Conservation (phyloP, 1,139 yeast species). For the Yamadazyma atlantica region DNA sequence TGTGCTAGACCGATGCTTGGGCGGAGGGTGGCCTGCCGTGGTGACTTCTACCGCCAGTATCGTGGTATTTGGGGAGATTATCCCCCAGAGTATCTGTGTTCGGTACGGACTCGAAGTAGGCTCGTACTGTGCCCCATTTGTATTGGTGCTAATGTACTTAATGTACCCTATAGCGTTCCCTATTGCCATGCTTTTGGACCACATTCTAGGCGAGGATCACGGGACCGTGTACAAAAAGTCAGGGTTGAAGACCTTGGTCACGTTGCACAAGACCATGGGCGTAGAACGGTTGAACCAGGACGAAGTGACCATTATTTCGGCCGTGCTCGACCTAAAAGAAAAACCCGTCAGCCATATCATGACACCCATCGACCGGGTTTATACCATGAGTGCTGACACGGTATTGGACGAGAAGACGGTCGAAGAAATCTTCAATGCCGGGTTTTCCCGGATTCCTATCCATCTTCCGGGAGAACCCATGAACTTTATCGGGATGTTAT, state of each 20-base stretch:
- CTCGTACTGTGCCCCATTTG: conserved; percentile 88
- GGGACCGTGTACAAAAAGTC: conserved; percentile 93
- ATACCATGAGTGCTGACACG: conserved; percentile 82
- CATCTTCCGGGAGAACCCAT: conserved; percentile 86
- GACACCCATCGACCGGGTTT: conserved; percentile 94
- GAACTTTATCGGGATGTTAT: conserved; percentile 92
- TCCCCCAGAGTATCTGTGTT: conserved; percentile 92
- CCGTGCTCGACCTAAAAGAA: conserved; percentile 91
- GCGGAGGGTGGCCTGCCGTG: conserved; percentile 98
- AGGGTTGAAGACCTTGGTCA: conserved; percentile 90
- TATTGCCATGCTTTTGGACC: conserved; percentile 76
- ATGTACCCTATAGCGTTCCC: conserved; percentile 96
- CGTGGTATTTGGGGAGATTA: conserved; percentile 94
- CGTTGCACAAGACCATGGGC: conserved; percentile 92
- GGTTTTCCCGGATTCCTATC: conserved; percentile 95
- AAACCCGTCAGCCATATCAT: conserved; percentile 82
- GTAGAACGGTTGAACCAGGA: conserved; percentile 90
- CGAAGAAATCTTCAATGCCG: conserved; percentile 89
- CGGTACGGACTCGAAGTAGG: conserved; percentile 92
- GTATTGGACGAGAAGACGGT: conserved; percentile 82
- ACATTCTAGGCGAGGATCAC: conserved; percentile 89
- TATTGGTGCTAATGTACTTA: conserved; percentile 75
- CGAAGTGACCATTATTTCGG: conserved; percentile 93
- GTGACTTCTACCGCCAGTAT: conserved; percentile 88
- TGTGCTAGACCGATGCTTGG: conserved; percentile 85